phyloP scores from a whole-genome alignment of 2,329 filamentous ascomycete genomes.

The Aureobasidium sp. region DNA sequence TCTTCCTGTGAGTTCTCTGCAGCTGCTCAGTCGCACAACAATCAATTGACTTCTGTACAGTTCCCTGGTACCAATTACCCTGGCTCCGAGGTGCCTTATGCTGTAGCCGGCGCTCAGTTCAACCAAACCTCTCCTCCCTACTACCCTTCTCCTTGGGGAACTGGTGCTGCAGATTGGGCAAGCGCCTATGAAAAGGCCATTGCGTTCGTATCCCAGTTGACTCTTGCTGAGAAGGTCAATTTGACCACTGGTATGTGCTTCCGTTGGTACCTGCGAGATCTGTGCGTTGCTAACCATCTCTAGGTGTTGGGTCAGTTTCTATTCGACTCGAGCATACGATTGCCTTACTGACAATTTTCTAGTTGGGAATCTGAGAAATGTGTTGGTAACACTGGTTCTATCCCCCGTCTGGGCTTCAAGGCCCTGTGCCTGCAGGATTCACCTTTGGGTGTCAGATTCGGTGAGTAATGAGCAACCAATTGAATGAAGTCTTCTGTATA shows the following conservation, averaged over 20 bases:
- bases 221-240: constrained; percentile 85
- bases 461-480: constrained; percentile 28
- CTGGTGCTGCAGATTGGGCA: constrained; percentile 64
- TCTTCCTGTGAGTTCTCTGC: constrained; percentile 13
- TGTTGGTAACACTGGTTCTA: constrained; percentile 64
- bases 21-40: not conserved
- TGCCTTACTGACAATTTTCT: constrained; percentile 14
- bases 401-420: constrained; percentile 61
- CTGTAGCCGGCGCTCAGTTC: constrained; percentile 22
- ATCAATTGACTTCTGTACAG: not conserved
- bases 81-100: constrained; percentile 20
- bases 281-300: not conserved
- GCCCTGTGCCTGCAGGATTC: constrained; percentile 81
- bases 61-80: constrained; percentile 21
- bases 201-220: constrained; percentile 73
- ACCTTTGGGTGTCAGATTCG: constrained; percentile 67
- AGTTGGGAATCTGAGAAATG: constrained; percentile 63
- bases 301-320: constrained; percentile 52
- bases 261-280: not conserved
- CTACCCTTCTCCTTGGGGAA: constrained; percentile 85
- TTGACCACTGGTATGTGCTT: constrained; percentile 62
- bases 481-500: not conserved
- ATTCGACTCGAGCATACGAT: not conserved
- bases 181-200: constrained; percentile 67
- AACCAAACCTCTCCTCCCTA: constrained; percentile 49